Evolutionary conservation across 345 rosid genomes (phyloP), one percentile per base, ranked within the genome.

Genomic region (Mallotus nudiflorus): DNA sequence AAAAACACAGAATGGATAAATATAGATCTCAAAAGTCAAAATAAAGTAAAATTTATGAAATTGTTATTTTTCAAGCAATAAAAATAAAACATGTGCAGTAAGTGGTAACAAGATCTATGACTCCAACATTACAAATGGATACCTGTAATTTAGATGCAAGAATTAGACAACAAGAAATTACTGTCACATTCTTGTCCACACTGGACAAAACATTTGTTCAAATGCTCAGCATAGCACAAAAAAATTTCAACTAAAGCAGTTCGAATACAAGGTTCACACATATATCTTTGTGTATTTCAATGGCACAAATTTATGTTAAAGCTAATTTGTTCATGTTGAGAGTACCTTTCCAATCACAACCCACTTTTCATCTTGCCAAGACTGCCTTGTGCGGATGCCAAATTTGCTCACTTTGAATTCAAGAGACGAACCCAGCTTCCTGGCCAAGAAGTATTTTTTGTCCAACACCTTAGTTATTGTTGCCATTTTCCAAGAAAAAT

Each of bases 401-500:
- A 67, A 75, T 80, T 70, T 82, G 40, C 72, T 69, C 60, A 80
- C 88, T 75, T 72, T 82, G 66, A 90, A 67, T 73, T 88, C 85
- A 65, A 82, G 40, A 49, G 88, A 85, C 29, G 91, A 88, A 55
- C 96, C 94, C 59, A 87, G 75, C 51, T 88, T 73, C 75, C 92
- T 85, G 31, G 88, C 85, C 86, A 85, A 70, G 73, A 76, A 73
- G 66, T 74, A 70, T n/a, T 73, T 78, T 58, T 73, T 79, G 37
- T 76, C 81, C 79, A 87, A 78, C 69, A 85, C 77, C 72, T 80
- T 80, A 3, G 79, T 82, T 48, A 92, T 79, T 14, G 80, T 86
- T 24, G 89, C 97, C 86, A 85, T 85, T 81, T 85, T 92, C 97
- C 97, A 92, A n/a, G 86, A 84, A 72, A 79, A 78, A 69, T 69